These are phyloP conservation scores for Syncephalastrum contaminatum DNA, from an alignment of 371 early-diverging fungal species.

Conservation along the genomic window DNA sequence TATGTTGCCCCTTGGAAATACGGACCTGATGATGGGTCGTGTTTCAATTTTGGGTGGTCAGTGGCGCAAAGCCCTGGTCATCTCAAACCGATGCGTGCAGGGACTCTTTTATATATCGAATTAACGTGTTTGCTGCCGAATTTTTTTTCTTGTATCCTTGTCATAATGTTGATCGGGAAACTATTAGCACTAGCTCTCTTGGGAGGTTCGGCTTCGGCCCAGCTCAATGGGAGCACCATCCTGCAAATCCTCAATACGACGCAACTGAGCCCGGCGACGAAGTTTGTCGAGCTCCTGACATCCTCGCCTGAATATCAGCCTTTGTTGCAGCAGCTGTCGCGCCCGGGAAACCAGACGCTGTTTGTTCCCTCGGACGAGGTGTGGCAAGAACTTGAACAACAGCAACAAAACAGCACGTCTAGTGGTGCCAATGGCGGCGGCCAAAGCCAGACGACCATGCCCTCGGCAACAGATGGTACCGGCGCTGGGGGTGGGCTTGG, in stretches of 20 bases:
- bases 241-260: constrained; percentile 33
- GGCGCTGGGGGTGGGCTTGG: not conserved
- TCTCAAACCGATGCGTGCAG: no score
- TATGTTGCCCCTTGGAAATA: no score
- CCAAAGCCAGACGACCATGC: not conserved
- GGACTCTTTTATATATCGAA: no score
- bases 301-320: constrained; percentile 27
- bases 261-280: constrained; percentile 25
- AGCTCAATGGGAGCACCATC: constrained; percentile 23
- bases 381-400: constrained; percentile 1
- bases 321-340: constrained; percentile 22
- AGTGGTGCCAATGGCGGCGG: not conserved
- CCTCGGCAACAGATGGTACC: constrained; percentile 3
- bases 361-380: constrained; percentile 33
- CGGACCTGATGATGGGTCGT: no score
- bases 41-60: no score
- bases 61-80: no score
- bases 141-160: no score
- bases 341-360: constrained; percentile 29
- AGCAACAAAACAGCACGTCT: not conserved
- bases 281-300: constrained; percentile 23
- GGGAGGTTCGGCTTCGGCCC: constrained; percentile 1
- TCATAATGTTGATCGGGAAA: no score
- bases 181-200: no score
- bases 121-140: no score